A percentile compares a stretch with the other conserved stretches of the same genome.
These are phyloP conservation scores for Noccaea bulbosa DNA, from an alignment of 345 rosid species.

Conservation along the genomic window DNA sequence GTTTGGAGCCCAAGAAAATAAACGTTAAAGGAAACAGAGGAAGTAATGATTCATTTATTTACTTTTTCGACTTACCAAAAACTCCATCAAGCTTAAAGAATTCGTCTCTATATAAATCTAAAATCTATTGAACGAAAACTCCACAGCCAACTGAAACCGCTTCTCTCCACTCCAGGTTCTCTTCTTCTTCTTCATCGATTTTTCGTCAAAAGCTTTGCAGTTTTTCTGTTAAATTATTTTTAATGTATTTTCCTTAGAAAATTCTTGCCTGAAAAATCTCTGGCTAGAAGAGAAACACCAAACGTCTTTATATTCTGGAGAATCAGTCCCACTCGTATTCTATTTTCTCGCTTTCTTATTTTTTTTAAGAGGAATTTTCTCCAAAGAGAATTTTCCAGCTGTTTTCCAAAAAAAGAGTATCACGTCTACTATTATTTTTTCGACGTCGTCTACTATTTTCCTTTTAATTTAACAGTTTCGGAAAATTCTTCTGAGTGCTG, in stretches of 20 bases:
- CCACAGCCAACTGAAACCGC: slow-evolving; percentile 25
- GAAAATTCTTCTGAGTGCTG: slow-evolving; percentile 13
- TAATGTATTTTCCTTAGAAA: slow-evolving; percentile 5
- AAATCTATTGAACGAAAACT: slow-evolving; percentile 1
- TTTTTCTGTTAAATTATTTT: not conserved
- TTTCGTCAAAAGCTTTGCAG: not conserved
- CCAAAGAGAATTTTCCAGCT: slow-evolving; percentile 40
- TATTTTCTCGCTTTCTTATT: slow-evolving; percentile 28
- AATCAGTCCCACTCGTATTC: slow-evolving; percentile 35
- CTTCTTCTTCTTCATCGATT: not conserved
- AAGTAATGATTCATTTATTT: slow-evolving; percentile 7
- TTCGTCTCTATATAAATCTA: slow-evolving; percentile 27
- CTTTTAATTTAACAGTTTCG: not conserved
- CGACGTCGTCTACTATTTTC: slow-evolving; percentile 11
- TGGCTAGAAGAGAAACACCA: slow-evolving; percentile 40
- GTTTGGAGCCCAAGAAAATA: slow-evolving; percentile 41
- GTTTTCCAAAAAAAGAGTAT: slow-evolving; percentile 37
- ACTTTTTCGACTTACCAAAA: slow-evolving; percentile 26
- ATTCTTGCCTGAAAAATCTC: slow-evolving; percentile 44
- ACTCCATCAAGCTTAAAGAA: slow-evolving; percentile 2
- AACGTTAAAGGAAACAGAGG: slow-evolving; percentile 23
- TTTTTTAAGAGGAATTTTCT: slow-evolving; percentile 21
- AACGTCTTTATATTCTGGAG: slow-evolving; percentile 33
- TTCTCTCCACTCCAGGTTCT: slow-evolving; percentile 33
- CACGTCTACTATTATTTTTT: slow-evolving; percentile 15